Evolutionary conservation across 2,329 filamentous ascomycete genomes (phyloP).

Genomic region (Penicillium aurantiogriseum): DNA sequence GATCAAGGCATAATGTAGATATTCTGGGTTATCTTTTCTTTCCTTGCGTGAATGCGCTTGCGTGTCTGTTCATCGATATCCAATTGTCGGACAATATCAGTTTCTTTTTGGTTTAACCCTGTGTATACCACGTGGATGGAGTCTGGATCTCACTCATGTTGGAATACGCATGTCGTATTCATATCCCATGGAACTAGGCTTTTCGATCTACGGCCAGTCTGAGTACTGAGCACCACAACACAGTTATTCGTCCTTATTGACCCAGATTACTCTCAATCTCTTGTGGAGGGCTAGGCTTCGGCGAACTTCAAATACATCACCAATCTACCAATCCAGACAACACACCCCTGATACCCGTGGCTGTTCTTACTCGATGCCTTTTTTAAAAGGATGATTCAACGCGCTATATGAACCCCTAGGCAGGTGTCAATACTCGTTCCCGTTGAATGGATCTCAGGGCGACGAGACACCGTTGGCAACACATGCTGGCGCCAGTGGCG

Average conservation of each 20-base stretch:
- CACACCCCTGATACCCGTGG: background rate
- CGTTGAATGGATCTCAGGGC: too few relatives aligned
- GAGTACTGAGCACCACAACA: background rate
- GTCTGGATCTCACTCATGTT: background rate
- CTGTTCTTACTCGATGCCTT: background rate
- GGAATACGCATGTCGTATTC: background rate
- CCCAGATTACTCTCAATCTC: too few relatives aligned
- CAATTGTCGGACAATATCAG: slow-evolving; percentile 22
- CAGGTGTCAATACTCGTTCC: background rate
- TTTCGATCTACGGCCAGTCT: background rate
- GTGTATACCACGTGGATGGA: background rate
- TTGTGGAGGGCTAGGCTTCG: background rate
- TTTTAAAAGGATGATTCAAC: background rate
- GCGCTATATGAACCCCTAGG: background rate
- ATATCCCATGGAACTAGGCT: background rate
- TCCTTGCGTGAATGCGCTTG: slow-evolving; percentile 20
- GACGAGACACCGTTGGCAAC: background rate
- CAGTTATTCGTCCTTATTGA: background rate
- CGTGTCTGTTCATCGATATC: slow-evolving; percentile 27
- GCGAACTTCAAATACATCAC: background rate
- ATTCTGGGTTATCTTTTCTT: slow-evolving; percentile 15
- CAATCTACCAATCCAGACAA: background rate
- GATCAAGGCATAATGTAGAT: slow-evolving; percentile 34
- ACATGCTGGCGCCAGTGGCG: background rate
- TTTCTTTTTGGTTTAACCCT: slow-evolving; percentile 5